phyloP scores from a whole-genome alignment of 2,329 filamentous ascomycete species.

The Diaporthe humulicola region DNA sequence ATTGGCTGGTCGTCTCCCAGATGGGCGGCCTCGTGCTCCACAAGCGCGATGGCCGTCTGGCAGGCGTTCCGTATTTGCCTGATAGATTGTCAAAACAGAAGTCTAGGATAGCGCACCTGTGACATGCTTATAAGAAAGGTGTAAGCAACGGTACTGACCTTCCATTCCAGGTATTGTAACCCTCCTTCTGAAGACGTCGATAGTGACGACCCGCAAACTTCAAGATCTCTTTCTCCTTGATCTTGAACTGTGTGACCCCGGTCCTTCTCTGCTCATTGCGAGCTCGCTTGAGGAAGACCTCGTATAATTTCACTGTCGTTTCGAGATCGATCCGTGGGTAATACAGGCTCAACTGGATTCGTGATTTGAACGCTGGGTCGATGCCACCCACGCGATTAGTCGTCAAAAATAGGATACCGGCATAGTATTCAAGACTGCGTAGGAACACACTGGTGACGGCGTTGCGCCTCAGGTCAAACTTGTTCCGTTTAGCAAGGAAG shows the following conservation, averaged over 20 bases:
- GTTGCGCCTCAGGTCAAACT: conserved; percentile 59
- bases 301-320: background rate
- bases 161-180: conserved; percentile 26
- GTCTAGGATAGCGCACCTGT: too few species aligned
- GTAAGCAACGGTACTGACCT: background rate
- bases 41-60: conserved; percentile 31
- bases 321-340: conserved; percentile 21
- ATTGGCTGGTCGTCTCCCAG: background rate
- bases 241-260: conserved; percentile 20
- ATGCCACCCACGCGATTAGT: conserved; percentile 29
- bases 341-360: conserved; percentile 17
- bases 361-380: conserved; percentile 26
- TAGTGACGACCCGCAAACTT: conserved; percentile 15
- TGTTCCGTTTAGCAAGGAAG: conserved; percentile 66
- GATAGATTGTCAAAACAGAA: background rate
- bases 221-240: conserved; percentile 14
- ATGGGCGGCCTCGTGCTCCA: conserved; percentile 21
- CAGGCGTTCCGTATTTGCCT: conserved; percentile 32
- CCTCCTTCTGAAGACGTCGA: conserved; percentile 1
- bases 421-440: conserved; percentile 31
- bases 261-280: background rate
- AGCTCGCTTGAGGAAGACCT: conserved; percentile 14
- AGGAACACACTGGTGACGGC: conserved; percentile 55
- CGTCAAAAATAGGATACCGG: conserved; percentile 26
- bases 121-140: too few species aligned